A percentile compares a stretch with the other conserved stretches of the same genome.
Conservation (phyloP, 2,329 filamentous ascomycete genomes). For the Trichoderma asperellum region DNA sequence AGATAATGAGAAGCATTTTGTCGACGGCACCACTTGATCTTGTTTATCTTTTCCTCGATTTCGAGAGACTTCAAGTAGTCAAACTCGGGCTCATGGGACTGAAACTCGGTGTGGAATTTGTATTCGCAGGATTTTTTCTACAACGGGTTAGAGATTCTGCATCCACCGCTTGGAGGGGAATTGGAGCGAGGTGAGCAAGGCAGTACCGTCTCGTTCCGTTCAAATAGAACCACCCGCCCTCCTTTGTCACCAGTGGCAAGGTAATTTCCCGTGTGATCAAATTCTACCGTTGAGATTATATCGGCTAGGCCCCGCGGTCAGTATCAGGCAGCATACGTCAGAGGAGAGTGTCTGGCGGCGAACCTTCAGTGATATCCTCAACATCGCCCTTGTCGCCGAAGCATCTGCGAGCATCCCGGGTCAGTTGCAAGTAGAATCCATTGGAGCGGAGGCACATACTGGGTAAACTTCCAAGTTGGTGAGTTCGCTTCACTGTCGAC, state of each 20-base stretch:
- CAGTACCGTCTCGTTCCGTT: constrained; percentile 91
- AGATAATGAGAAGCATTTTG: constrained; percentile 99
- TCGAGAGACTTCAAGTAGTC: constrained; percentile 99
- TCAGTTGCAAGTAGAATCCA: constrained; percentile 35
- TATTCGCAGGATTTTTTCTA: constrained; percentile 99
- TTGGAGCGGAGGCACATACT: constrained; percentile 64
- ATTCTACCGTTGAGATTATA: constrained; percentile 90
- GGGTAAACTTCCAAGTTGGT: constrained; percentile 99
- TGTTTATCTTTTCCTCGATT: constrained; percentile 99
- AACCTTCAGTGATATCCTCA: constrained; percentile 97
- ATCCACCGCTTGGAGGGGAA: neutral
- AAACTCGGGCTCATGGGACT: constrained; percentile 99
- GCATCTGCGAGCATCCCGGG: constrained; percentile 64
- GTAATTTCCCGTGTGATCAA: constrained; percentile 89
- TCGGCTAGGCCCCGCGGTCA: constrained; percentile 61
- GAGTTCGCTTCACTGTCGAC: constrained; percentile 92
- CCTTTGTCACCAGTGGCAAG: constrained; percentile 89
- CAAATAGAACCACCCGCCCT: constrained; percentile 81
- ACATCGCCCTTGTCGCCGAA: constrained; percentile 99
- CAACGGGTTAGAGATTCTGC: constrained; percentile 16
- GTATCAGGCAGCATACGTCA: constrained; percentile 22
- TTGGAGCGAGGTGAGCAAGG: constrained; percentile 39
- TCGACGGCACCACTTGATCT: constrained; percentile 99
- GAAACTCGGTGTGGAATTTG: constrained; percentile 99
- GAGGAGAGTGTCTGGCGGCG: constrained; percentile 34